A percentile compares a stretch with the other conserved stretches of the same genome.
These are phyloP conservation scores for Cutaneotrichosporon cavernicola DNA, from an alignment of 1,284 basidiomycete genomes.

Conservation along the genomic window DNA sequence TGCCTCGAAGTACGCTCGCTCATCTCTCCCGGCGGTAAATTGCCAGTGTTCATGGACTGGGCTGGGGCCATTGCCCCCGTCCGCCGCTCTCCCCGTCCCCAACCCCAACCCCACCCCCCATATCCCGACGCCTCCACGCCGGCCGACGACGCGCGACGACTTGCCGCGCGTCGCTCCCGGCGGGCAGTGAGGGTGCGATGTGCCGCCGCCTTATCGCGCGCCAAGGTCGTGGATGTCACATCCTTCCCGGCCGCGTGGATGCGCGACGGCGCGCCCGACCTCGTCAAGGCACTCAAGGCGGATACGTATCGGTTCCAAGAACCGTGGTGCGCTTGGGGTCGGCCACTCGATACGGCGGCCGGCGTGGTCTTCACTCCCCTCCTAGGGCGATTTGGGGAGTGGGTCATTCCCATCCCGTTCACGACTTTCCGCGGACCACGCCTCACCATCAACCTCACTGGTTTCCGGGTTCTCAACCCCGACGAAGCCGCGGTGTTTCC, in stretches of 20 bases:
- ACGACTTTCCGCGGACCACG: not conserved
- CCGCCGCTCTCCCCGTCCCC: not conserved
- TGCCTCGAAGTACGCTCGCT: not conserved
- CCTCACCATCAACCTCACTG: conserved; percentile 3
- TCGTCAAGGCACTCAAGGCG: not conserved
- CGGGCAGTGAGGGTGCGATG: not conserved
- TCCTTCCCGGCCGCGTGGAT: conserved; percentile 4
- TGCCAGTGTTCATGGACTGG: conserved; percentile 5
- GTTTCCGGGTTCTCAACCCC: not conserved
- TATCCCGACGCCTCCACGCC: not conserved
- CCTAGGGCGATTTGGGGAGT: conserved; percentile 2
- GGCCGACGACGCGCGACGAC: not conserved
- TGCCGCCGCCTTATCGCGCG: not conserved
- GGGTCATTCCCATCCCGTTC: not conserved
- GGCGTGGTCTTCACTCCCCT: conserved; percentile 3
- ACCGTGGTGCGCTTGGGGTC: conserved; percentile 7
- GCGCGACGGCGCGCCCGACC: not conserved
- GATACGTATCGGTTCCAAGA: not conserved
- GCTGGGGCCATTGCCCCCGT: not conserved
- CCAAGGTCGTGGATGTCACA: not conserved
- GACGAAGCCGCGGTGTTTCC: not conserved
- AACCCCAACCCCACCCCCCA: not conserved
- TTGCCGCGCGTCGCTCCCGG: not conserved
- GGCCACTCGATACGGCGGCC: not conserved
- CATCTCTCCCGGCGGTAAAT: too few relatives aligned